phyloP scores from a whole-genome alignment of 331 rosid species.

The Rhamnella rubrinervis region DNA sequence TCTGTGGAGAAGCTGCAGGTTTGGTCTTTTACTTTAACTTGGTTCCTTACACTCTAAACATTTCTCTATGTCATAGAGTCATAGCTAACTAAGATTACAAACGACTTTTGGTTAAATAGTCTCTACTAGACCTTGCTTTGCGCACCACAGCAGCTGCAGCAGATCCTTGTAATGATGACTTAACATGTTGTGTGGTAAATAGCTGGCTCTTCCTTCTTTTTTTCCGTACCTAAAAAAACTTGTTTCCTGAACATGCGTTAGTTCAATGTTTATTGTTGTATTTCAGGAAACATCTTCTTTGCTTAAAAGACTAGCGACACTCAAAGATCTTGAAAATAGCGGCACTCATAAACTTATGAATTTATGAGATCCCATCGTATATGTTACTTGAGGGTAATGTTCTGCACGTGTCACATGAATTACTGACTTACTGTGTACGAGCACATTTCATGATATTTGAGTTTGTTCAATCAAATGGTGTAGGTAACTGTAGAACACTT shows the following conservation, averaged over 20 bases:
- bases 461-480: too few relatives aligned
- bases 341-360: too few relatives aligned
- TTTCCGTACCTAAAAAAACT: constrained; percentile 9
- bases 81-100: constrained; percentile 15
- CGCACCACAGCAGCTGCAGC: constrained; percentile 95
- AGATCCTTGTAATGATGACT: constrained; percentile 93
- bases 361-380: too few relatives aligned
- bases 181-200: constrained; percentile 90
- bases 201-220: constrained; percentile 24
- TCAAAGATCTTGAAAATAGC: constrained; percentile 50
- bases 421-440: too few relatives aligned
- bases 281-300: constrained; percentile 83
- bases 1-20: constrained; percentile 99
- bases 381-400: too few relatives aligned
- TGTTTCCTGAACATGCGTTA: constrained; percentile 12
- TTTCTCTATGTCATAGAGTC: not conserved
- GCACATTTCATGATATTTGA: too few relatives aligned
- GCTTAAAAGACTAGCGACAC: constrained; percentile 69
- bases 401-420: too few relatives aligned
- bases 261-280: constrained; percentile 13
- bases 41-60: not conserved
- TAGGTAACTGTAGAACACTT: too few relatives aligned
- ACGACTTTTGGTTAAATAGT: constrained; percentile 39
- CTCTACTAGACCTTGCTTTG: constrained; percentile 94
- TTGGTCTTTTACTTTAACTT: constrained; percentile 28